Percentiles rank a stretch among this genome's conserved stretches.
Evolutionary conservation across 495 filamentous ascomycete genomes (phyloP).

Genomic region (Aspergillus diversus): DNA sequence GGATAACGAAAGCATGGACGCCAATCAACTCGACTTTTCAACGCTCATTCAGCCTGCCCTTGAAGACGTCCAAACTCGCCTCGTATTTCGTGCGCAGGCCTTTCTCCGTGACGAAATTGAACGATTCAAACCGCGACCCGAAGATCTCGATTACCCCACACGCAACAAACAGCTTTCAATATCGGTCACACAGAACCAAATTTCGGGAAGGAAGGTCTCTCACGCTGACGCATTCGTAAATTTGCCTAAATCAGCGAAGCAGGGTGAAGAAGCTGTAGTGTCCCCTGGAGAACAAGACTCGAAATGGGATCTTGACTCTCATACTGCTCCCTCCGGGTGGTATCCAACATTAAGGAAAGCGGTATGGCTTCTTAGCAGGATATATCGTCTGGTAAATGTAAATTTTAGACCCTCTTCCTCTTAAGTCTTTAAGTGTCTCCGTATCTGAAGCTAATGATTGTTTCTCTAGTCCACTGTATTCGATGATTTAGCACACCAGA

Average conservation of each 20-base stretch:
- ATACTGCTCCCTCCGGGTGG: slow-evolving; percentile 53
- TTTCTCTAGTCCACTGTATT: slow-evolving; percentile 65
- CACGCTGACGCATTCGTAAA: slow-evolving; percentile 48
- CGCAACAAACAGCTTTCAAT: slow-evolving; percentile 50
- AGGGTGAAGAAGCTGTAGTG: slow-evolving; percentile 55
- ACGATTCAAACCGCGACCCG: slow-evolving; percentile 66
- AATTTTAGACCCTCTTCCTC: slow-evolving; percentile 7
- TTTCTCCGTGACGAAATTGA: slow-evolving; percentile 72
- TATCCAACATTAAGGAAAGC: slow-evolving; percentile 77
- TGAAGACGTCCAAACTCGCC: slow-evolving; percentile 74
- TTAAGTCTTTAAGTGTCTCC: slow-evolving; percentile 24
- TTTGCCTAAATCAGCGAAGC: slow-evolving; percentile 54
- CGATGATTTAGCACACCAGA: slow-evolving; percentile 76
- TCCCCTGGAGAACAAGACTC: slow-evolving; percentile 46
- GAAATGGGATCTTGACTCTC: slow-evolving; percentile 58
- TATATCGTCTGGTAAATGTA: slow-evolving; percentile 81
- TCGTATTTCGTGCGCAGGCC: slow-evolving; percentile 72
- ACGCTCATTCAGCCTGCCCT: slow-evolving; percentile 67
- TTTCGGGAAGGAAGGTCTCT: slow-evolving; percentile 49
- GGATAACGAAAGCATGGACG: slow-evolving; percentile 57
- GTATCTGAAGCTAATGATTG: slow-evolving; percentile 7
- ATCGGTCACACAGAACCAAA: slow-evolving; percentile 52
- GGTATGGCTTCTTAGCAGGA: slow-evolving; percentile 80
- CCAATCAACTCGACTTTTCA: slow-evolving; percentile 67
- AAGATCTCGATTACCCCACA: slow-evolving; percentile 69